Base-by-base conservation (phyloP, 2,329 filamentous ascomycete species). In the Sclerotinia sclerotiorum region DNA sequence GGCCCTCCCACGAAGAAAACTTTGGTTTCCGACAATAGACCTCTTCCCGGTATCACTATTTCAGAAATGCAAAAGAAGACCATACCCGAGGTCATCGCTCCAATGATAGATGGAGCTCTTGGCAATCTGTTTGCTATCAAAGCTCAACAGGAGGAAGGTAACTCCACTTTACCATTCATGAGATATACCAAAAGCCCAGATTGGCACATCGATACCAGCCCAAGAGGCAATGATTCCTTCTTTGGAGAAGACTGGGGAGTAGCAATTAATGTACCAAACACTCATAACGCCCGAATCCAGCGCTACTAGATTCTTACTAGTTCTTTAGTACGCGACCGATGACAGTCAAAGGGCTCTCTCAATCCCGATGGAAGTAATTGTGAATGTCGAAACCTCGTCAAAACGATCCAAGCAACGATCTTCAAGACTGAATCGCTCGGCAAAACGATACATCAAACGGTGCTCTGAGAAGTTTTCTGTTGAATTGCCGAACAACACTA, bases 201-300 rank as follows among this genome's bases (percentile, higher is more conserved):
- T 15, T 72, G 70, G 55, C 69, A 72, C 6, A 72, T 78, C 58
- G 76, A 78, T 68, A 48, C 56, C 5, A 73, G 66, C 24, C 60
- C 69, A 17, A 69, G 72, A 35, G 76, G 75, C 21, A 76, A 75
- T 39, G 65, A 70, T 3, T 74, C 69, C 42, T 70, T 73, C 55
- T 78, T 76, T 70, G 76, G 76, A 2, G 74, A 78, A 52, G 74
- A 75, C 60, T 76, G 73, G 74, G 74, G 75, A 44, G 39, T 68
- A 24, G 51, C 54, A 51, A 61, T 27, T 19, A n/a, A 62, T 63
- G 46, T 49, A 27, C 46, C 46, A 51, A 24, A 8, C n/a, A 39
- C 29, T 27, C 8, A 51, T 21, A 51, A n/a, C 29, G n/a, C 32
- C 24, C 60, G 17, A 51, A 51, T 19, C 32, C 46, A 39, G 46